Base-by-base conservation (phyloP, 192 early-diverging fungal genomes). In the Linnemannia zychae region DNA sequence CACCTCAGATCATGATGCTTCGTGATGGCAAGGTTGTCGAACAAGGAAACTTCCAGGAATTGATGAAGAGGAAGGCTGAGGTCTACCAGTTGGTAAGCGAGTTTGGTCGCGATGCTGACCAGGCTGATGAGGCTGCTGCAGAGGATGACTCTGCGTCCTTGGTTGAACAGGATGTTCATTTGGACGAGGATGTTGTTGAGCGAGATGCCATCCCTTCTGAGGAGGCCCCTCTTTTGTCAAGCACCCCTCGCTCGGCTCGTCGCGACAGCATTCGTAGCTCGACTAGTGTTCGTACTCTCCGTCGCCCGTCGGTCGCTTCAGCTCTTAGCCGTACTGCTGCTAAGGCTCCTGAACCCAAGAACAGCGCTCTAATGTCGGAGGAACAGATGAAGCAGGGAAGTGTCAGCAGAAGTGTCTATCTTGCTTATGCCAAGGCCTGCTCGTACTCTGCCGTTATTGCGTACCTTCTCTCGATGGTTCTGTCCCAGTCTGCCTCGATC, bases 301-400 rank as follows among this genome's bases (percentile, higher is more conserved):
- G 57, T 12, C 57, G 57, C 22, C 91, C 93, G 5, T 93, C 92
- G 34, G 71, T 93, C n/a, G 88, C 87, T 11, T 90, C 93, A 17
- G 88, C 76, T 11, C 88, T 88, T 75, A 66, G 34, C 77, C 63
- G 67, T 80, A 46, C 44, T 16, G 53, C 82, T 28, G 74, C 67
- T 44, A 78, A 84, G 44, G 65, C 72, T 0, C 80, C 82, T 28
- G 65, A 72, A 37, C 69, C 73, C 57, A 81, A 79, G 4, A 88
- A 79, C 38, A 88, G 89, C 13, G 87, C 82, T 48, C 83, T 99
- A 22, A 97, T 96, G 74, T 86, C 90, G 1, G 92, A 94, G 24
- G 98, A 99, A 88, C 93, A 95, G 68, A 94, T 92, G 75, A 94
- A 93, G 33, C 92, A 95, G 75, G 98, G 98, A 33, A 92, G 90